phyloP scores from a whole-genome alignment of 2,329 filamentous ascomycete genomes.

The Erysiphe pulchra region DNA sequence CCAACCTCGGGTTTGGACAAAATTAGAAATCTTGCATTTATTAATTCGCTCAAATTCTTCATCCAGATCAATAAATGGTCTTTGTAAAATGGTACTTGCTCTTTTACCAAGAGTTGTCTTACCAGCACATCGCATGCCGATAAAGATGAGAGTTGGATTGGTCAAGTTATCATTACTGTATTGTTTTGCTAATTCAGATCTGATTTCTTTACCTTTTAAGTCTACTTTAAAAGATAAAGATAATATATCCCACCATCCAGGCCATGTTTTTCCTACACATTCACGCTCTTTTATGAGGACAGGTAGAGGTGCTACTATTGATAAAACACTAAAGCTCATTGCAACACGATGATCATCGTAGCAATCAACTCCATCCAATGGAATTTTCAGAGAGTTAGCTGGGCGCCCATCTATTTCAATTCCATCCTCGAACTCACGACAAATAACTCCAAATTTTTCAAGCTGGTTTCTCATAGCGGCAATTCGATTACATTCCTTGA shows the following conservation, averaged over 20 bases:
- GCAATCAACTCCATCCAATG: slow-evolving; percentile 51
- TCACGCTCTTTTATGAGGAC: slow-evolving; percentile 70
- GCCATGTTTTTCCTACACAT: slow-evolving; percentile 94
- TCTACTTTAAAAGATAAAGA: slow-evolving; percentile 50
- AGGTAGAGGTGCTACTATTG: slow-evolving; percentile 41
- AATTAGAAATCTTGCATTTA: slow-evolving; percentile 58
- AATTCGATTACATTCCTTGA: slow-evolving; percentile 96
- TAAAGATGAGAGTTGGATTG: slow-evolving; percentile 61
- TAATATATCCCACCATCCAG: slow-evolving; percentile 90
- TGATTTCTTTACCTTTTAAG: slow-evolving; percentile 41
- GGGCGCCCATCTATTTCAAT: slow-evolving; percentile 42
- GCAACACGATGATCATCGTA: slow-evolving; percentile 96
- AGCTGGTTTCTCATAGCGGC: slow-evolving; percentile 86
- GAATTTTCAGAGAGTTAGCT: slow-evolving; percentile 22
- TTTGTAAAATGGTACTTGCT: slow-evolving; percentile 50
- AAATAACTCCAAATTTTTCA: slow-evolving; percentile 73
- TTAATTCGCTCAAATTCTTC: slow-evolving; percentile 54
- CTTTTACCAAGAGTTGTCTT: slow-evolving; percentile 85
- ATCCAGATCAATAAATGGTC: slow-evolving; percentile 69
- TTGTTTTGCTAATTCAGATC: slow-evolving; percentile 14
- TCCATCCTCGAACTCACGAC: slow-evolving; percentile 79
- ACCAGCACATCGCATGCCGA: slow-evolving; percentile 90
- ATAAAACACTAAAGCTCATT: slow-evolving; percentile 91
- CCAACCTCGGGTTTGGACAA: slow-evolving; percentile 61
- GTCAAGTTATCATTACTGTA: slow-evolving; percentile 3